Evolutionary conservation across 2,329 filamentous ascomycete genomes (phyloP).

Genomic region (Curvularia hawaiiensis): DNA sequence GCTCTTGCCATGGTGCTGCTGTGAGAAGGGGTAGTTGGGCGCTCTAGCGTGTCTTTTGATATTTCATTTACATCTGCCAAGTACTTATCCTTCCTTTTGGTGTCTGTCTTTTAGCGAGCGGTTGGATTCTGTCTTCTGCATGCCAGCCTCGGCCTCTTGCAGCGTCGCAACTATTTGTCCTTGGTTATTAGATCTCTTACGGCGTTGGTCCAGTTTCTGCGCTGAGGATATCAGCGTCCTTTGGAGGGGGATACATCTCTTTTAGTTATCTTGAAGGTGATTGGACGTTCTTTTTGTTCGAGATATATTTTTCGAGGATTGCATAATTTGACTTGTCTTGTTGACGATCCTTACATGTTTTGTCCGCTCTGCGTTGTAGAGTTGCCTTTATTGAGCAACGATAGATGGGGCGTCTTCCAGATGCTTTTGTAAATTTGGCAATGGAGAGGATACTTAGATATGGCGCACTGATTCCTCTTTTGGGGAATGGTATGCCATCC

Average conservation of each 20-base stretch:
- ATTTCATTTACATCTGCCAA: not conserved
- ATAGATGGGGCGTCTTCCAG: not conserved
- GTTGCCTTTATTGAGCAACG: not conserved
- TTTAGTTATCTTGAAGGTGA: conserved; percentile 2
- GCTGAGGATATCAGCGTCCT: not conserved
- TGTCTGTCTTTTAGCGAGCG: conserved; percentile 16
- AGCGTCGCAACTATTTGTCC: not conserved
- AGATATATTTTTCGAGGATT: conserved; percentile 6
- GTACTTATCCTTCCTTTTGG: conserved; percentile 7
- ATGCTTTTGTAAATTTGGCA: not conserved
- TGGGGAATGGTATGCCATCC: no score
- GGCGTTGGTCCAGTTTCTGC: conserved; percentile 5
- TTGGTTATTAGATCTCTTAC: conserved; percentile 5
- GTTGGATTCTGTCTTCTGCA: conserved; percentile 10
- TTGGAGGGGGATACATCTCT: conserved; percentile 1
- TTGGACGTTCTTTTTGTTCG: not conserved
- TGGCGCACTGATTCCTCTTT: no score
- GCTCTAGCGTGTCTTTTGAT: conserved; percentile 20
- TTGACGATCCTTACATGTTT: not conserved
- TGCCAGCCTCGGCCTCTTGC: not conserved
- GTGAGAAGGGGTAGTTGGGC: conserved; percentile 57
- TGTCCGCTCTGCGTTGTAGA: not conserved
- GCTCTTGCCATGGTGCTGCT: conserved; percentile 48
- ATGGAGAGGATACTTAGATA: no score
- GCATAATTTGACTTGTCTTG: not conserved